Percentiles rank a stretch among this genome's conserved stretches.
Conservation (phyloP, 257 asterid genomes). For the Craterostigma plantagineum region DNA sequence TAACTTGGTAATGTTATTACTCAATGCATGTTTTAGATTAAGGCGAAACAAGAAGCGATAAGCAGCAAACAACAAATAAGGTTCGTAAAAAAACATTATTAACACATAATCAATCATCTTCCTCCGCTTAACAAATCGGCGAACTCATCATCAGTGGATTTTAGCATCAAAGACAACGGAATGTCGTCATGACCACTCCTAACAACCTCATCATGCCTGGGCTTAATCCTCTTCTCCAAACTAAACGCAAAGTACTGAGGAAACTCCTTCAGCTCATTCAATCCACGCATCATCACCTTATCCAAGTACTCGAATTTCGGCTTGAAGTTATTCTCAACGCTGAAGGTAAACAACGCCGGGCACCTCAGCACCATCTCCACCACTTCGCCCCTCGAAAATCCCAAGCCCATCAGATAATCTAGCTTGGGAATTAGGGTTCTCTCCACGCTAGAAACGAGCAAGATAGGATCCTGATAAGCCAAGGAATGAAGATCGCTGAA, state of each 20-base stretch:
- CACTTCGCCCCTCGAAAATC: slow-evolving; percentile 40
- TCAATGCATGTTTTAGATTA: too few species aligned
- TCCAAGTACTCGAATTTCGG: slow-evolving; percentile 56
- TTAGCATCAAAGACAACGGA: slow-evolving; percentile 57
- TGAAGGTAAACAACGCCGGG: slow-evolving; percentile 73
- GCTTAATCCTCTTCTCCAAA: slow-evolving; percentile 68
- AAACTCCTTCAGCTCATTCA: slow-evolving; percentile 59
- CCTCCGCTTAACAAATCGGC: slow-evolving; percentile 17
- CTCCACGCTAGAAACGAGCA: slow-evolving; percentile 70
- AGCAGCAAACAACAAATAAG: too few species aligned
- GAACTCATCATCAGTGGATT: slow-evolving; percentile 63
- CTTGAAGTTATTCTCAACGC: slow-evolving; percentile 59
- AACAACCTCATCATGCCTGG: slow-evolving; percentile 38
- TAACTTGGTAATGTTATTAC: too few species aligned
- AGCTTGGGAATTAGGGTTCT: slow-evolving; percentile 47
- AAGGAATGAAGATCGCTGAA: slow-evolving; percentile 33
- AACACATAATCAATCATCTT: too few species aligned
- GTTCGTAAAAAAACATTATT: too few species aligned
- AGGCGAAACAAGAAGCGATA: too few species aligned
- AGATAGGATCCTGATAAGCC: slow-evolving; percentile 44
- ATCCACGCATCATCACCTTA: slow-evolving; percentile 52
- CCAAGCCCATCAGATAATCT: slow-evolving; percentile 37
- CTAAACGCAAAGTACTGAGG: slow-evolving; percentile 79
- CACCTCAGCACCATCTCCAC: slow-evolving; percentile 62
- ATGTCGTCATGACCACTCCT: slow-evolving; percentile 33